A percentile compares a stretch with the other conserved stretches of the same genome.
Conservation (phyloP, 176 grass and related monocot genomes). For the Bolboschoenus planiculmis region DNA sequence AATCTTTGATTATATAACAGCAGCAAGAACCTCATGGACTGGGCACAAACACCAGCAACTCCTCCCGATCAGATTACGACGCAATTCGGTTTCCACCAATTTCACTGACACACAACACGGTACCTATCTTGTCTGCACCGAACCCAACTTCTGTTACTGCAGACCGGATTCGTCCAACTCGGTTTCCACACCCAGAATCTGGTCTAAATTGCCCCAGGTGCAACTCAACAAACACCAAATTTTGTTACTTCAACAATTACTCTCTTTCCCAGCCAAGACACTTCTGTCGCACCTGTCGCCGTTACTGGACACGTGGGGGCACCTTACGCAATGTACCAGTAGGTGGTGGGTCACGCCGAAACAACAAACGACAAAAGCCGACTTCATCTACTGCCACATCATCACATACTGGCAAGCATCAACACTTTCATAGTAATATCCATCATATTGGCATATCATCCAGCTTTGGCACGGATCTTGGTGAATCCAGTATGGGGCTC, state of each 20-base stretch:
- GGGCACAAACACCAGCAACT: background rate
- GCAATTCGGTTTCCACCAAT: slow-evolving; percentile 40
- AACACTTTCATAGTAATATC: background rate
- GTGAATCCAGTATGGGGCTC: background rate
- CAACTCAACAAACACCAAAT: slow-evolving; percentile 87
- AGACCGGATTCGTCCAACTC: slow-evolving; percentile 48
- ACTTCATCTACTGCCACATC: background rate
- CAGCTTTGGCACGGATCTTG: background rate
- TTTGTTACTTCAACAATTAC: slow-evolving; percentile 99
- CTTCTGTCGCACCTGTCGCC: slow-evolving; percentile 89
- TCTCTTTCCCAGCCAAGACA: slow-evolving; percentile 80
- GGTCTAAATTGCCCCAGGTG: slow-evolving; percentile 87
- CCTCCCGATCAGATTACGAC: slow-evolving; percentile 18
- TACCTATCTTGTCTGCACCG: slow-evolving; percentile 21
- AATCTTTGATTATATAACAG: slow-evolving; percentile 5
- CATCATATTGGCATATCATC: background rate
- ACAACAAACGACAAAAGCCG: slow-evolving; percentile 50
- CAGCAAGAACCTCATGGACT: slow-evolving; percentile 43
- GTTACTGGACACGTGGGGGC: slow-evolving; percentile 96
- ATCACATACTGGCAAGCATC: background rate
- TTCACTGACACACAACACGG: slow-evolving; percentile 23
- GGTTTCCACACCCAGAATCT: slow-evolving; percentile 62
- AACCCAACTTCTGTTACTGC: slow-evolving; percentile 49
- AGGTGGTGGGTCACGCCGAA: slow-evolving; percentile 71
- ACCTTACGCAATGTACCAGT: slow-evolving; percentile 85